A percentile compares a stretch with the other conserved stretches of the same genome.
Conservation (phyloP, 2,329 filamentous ascomycete genomes). For the Penicillium sp. region DNA sequence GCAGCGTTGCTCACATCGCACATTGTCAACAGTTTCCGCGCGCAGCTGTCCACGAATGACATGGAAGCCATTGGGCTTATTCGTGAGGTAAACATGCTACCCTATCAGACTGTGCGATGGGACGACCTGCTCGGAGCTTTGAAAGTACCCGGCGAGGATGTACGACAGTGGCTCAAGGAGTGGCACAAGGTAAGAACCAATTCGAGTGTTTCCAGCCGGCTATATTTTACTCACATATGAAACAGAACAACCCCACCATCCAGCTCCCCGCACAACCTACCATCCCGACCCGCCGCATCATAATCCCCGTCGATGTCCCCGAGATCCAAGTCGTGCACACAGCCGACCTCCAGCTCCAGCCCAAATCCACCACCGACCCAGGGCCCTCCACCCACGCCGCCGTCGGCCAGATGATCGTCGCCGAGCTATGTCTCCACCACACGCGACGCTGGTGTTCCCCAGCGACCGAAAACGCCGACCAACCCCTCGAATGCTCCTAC, state of each 20-base stretch:
- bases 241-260: constrained; percentile 35
- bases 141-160: constrained; percentile 42
- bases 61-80: constrained; percentile 56
- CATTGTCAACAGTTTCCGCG: constrained; percentile 48
- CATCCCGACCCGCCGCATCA: constrained; percentile 60
- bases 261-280: constrained; percentile 30
- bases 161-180: constrained; percentile 51
- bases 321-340: constrained; percentile 80
- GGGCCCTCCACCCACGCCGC: constrained; percentile 36
- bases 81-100: constrained; percentile 51
- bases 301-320: constrained; percentile 87
- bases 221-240: constrained; percentile 8
- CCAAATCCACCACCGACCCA: constrained; percentile 13
- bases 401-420: constrained; percentile 48
- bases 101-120: constrained; percentile 56
- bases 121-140: constrained; percentile 51
- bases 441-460: constrained; percentile 54
- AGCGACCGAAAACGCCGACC: constrained; percentile 32
- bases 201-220: constrained; percentile 5
- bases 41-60: constrained; percentile 47
- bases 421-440: constrained; percentile 51
- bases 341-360: constrained; percentile 47
- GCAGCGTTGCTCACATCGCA: constrained; percentile 52
- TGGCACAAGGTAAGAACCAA: constrained; percentile 55
- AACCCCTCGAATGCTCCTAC: constrained; percentile 72